Base-by-base conservation (phyloP, 169 alveolate species). In the Plasmodium knowlesi region DNA sequence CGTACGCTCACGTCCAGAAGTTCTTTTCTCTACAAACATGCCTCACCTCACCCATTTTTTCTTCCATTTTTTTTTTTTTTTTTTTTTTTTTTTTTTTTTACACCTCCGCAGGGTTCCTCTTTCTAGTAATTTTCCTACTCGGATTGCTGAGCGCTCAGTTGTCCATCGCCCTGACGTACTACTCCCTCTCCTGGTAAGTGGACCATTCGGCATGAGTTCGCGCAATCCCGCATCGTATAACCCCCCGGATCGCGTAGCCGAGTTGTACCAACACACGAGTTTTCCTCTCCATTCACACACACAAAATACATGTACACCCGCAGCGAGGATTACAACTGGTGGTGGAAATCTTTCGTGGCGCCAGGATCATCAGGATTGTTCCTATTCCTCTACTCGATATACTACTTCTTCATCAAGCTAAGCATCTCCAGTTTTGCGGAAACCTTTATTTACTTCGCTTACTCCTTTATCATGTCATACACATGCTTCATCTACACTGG, bases 281-380 rank as follows among this genome's bases (percentile, higher is more conserved):
- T 9, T 54, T 25, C 57, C 28, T 32, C 34, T 12, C 8, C 41
- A 10, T 19, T 19, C 72, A 16, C 71, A 1, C 34, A 61, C 25
- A 12, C 16, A 32, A 22, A 32, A 32, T 32, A n/a, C 25, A 0
- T n/a, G 34, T 67, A 22, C 74, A 8, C 81, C 74, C 34, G 16
- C 92, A 92, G 95, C 88, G 97, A 96, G 71, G 97, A 97, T 74
- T 96, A 96, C 93, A 92, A 95, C 72, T 97, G 98, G 98, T 97
- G 98, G 98, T 97, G 98, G 98, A 73, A 96, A 41, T 96, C 97
- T 22, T 96, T 95, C 82, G 54, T 94, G 71, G 96, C 97, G 1
- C 92, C 97, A 22, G 98, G 97, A 8, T 88, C 96, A 16, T 94
- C 97, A 19, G 98, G 98, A 19, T 70, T 95, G 41, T 96, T 96